Conservation (phyloP, 345 rosid genomes). For the Populus pruinosa region DNA sequence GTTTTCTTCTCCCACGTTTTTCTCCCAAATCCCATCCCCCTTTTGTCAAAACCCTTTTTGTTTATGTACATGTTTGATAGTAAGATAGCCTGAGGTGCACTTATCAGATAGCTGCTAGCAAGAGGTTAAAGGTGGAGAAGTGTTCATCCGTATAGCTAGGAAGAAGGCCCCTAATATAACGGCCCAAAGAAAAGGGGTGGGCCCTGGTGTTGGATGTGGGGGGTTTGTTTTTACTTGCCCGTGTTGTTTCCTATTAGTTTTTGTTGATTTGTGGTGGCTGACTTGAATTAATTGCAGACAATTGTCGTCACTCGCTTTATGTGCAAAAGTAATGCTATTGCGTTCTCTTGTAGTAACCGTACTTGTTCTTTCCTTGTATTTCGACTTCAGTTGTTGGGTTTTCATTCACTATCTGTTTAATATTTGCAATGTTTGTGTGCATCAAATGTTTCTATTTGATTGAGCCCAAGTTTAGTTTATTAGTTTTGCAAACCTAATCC, state of each 20-base stretch:
- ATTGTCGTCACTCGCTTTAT: slow-evolving; percentile 28
- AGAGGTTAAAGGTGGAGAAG: slow-evolving; percentile 28
- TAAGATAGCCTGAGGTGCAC: slow-evolving; percentile 37
- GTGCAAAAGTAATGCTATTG: slow-evolving; percentile 37
- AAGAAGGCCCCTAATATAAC: slow-evolving; percentile 22
- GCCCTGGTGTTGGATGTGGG: slow-evolving; percentile 18
- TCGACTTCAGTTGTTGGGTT: neutral
- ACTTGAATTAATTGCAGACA: slow-evolving; percentile 26
- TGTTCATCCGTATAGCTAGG: slow-evolving; percentile 35
- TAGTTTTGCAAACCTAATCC: neutral
- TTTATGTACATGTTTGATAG: slow-evolving; percentile 50
- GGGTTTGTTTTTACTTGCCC: slow-evolving; percentile 2
- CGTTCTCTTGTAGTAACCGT: slow-evolving; percentile 12
- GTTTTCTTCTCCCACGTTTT: slow-evolving; percentile 15
- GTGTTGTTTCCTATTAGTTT: slow-evolving; percentile 22
- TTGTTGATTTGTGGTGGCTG: slow-evolving; percentile 37
- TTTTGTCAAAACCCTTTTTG: slow-evolving; percentile 20
- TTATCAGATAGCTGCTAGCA: slow-evolving; percentile 30
- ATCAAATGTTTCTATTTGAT: neutral
- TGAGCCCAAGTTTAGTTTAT: too few relatives aligned
- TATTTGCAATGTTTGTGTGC: neutral
- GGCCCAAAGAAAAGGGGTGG: slow-evolving; percentile 25
- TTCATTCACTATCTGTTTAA: neutral
- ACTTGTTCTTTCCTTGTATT: neutral
- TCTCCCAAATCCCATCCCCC: slow-evolving; percentile 1